Evolutionary conservation across 306 rosid species (phyloP), one percentile per base, ranked within the genome.

Genomic region (Vicia faba): DNA sequence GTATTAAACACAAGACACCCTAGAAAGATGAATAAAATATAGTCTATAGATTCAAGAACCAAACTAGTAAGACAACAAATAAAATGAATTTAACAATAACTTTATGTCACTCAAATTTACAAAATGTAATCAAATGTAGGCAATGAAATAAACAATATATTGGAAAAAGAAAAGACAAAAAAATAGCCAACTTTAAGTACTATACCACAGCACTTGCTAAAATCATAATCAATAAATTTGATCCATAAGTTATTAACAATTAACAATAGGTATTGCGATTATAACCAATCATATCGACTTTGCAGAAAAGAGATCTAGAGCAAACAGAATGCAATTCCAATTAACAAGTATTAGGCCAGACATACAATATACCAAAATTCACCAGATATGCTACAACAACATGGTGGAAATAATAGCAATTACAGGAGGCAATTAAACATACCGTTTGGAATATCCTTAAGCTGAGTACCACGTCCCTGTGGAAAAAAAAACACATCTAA

Each of bases 361-460:
- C 23, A 20, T 20, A 20, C 23, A 20, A 20, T 20, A 20, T 23
- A 65, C 14, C 14, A 45, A 40, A 54, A 44, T n/a, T 41, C 29
- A 26, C 14, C 28, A n/a, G 29, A 39, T 28, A 49, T 0, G n/a
- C 39, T 8, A 41, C 28, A 50, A 9, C 25, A 44, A 31, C 11
- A 23, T 23, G 25, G 25, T 25, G 28, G 61, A 19, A 29, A 11
- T 35, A 39, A 7, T 25, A 66, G 51, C 6, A 4, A 49, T 10
- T 14, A 15, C 29, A 20, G 0, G 12, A 26, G 4, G 11, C 5
- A 39, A 45, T 45, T 13, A 51, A 54, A 54, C 84, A 33, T 75
- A 95, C 99, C 99, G 8, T 91, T 95, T 2, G 99, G 99, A 41
- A 95, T 95, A 45, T 86, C 97, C 83, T 85, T 91, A 29, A 95